Evolutionary conservation across 2,329 filamentous ascomycete species (phyloP).

Genomic region (Teratosphaeria nubilosa): DNA sequence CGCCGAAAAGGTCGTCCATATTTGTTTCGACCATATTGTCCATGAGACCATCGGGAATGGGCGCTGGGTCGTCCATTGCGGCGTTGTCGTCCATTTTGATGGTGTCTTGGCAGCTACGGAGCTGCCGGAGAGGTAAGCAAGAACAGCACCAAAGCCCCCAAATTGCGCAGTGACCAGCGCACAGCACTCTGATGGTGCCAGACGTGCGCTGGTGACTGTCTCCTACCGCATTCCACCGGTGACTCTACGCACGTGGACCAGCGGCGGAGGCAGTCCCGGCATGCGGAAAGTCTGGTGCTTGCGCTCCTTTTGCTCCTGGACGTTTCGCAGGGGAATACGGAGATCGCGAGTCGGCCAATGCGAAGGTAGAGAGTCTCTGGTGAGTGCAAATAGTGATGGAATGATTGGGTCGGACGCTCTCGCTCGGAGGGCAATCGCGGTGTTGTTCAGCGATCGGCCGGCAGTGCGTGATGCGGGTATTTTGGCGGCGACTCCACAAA

Average conservation of each 20-base stretch:
- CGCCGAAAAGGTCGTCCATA: slow-evolving; percentile 67
- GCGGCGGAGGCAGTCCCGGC: not conserved
- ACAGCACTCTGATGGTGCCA: not conserved
- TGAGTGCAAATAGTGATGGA: too few relatives aligned
- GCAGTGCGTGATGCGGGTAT: not conserved
- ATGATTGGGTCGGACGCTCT: not conserved
- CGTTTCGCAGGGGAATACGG: too few relatives aligned
- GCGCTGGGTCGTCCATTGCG: slow-evolving; percentile 14
- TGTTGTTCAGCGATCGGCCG: not conserved
- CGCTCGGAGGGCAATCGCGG: not conserved
- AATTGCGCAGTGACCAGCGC: not conserved
- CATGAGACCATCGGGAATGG: not conserved
- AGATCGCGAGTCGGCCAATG: too few relatives aligned
- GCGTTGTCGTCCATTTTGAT: slow-evolving; percentile 9
- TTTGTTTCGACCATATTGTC: slow-evolving; percentile 17
- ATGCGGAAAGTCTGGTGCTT: not conserved
- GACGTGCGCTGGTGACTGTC: not conserved
- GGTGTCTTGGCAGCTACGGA: not conserved
- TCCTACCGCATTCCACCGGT: not conserved
- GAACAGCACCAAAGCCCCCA: not conserved
- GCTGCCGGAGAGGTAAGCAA: not conserved
- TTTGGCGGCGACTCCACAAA: not conserved
- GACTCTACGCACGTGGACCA: too few relatives aligned
- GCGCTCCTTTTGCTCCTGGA: too few relatives aligned
- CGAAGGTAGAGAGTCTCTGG: too few relatives aligned